phyloP scores from a whole-genome alignment of 1,284 basidiomycete species.

The Bjerkandera adusta region DNA sequence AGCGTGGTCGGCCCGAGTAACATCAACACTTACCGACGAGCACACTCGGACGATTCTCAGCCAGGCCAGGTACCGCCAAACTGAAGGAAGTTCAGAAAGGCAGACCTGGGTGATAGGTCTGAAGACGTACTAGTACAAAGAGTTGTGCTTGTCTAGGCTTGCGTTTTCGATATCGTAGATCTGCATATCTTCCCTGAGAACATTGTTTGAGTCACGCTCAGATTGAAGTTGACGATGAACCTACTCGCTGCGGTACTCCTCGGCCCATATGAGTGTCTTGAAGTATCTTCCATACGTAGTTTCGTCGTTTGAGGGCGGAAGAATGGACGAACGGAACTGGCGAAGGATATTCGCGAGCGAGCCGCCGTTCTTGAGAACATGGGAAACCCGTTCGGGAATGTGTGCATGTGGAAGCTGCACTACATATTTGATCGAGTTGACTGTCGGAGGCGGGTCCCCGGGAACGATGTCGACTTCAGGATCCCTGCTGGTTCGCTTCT shows the following conservation, averaged over 20 bases:
- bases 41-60: slow-evolving; percentile 65
- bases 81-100: slow-evolving; percentile 28
- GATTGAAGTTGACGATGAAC: slow-evolving; percentile 22
- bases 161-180: slow-evolving; percentile 51
- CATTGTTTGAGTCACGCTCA: slow-evolving; percentile 1
- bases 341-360: slow-evolving; percentile 13
- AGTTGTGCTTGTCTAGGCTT: slow-evolving; percentile 30
- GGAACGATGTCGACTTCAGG: slow-evolving; percentile 42
- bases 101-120: neutral
- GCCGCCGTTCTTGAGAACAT: slow-evolving; percentile 13
- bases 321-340: slow-evolving; percentile 25
- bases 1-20: neutral
- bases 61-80: slow-evolving; percentile 56
- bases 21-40: slow-evolving; percentile 43
- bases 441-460: slow-evolving; percentile 40
- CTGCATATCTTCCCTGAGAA: slow-evolving; percentile 49
- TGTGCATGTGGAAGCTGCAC: slow-evolving; percentile 19
- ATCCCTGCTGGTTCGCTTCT: slow-evolving; percentile 36
- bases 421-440: slow-evolving; percentile 29
- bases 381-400: slow-evolving; percentile 20
- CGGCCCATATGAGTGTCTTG: slow-evolving; percentile 53
- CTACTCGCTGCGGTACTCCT: slow-evolving; percentile 58
- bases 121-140: slow-evolving; percentile 40
- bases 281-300: slow-evolving; percentile 46
- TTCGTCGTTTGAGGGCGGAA: slow-evolving; percentile 39